These are phyloP conservation scores for Cudoniella acicularis DNA, from an alignment of 495 filamentous ascomycete genomes.

Conservation along the genomic window DNA sequence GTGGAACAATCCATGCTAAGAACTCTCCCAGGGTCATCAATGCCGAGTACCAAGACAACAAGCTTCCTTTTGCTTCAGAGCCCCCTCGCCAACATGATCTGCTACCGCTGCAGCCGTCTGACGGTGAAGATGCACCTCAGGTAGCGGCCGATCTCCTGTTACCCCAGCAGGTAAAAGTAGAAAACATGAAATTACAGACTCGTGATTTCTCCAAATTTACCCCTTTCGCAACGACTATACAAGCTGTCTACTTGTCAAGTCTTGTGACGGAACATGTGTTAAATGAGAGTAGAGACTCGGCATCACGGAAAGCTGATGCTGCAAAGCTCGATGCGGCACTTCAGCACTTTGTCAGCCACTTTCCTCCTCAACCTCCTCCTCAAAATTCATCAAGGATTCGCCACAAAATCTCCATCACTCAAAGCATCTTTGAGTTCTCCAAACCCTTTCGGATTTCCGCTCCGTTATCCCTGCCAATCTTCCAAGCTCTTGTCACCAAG, in stretches of 20 bases:
- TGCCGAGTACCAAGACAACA: conserved; percentile 5
- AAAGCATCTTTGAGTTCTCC: conserved; percentile 9
- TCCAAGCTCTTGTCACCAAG: conserved; percentile 3
- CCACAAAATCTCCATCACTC: neutral
- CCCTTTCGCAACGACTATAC: conserved; percentile 5
- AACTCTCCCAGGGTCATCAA: conserved; percentile 6
- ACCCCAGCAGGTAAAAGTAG: neutral
- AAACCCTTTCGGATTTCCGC: conserved; percentile 5
- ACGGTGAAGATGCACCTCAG: neutral
- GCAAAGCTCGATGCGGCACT: conserved; percentile 5
- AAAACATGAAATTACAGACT: neutral
- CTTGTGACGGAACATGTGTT: conserved; percentile 10
- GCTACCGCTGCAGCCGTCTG: neutral
- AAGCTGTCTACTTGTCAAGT: conserved; percentile 15
- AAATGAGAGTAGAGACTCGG: neutral
- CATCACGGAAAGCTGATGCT: neutral
- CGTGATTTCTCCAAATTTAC: conserved; percentile 3
- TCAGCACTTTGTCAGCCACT: conserved; percentile 4
- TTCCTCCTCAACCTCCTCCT: conserved; percentile 1
- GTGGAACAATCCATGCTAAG: neutral
- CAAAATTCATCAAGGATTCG: neutral
- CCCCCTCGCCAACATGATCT: conserved; percentile 7
- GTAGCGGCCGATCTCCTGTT: conserved; percentile 6
- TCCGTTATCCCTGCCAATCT: conserved; percentile 5
- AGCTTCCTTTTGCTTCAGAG: conserved; percentile 13